Evolutionary conservation across 2,329 filamentous ascomycete genomes (phyloP).

Genomic region (Monilinia fructigena): DNA sequence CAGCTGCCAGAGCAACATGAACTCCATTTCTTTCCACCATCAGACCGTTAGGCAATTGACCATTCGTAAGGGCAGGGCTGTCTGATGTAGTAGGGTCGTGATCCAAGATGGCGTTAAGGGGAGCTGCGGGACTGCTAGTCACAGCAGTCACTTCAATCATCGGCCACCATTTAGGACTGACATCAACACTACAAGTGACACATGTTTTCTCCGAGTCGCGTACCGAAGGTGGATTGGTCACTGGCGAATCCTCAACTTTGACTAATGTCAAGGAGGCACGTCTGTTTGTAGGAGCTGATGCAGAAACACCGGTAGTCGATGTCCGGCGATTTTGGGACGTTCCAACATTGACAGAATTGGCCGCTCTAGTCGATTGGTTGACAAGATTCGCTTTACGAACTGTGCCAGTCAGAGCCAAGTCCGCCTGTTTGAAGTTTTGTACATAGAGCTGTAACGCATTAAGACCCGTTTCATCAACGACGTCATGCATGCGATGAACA

Average conservation of each 20-base stretch:
- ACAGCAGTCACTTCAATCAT: conserved; percentile 24
- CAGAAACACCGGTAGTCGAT: conserved; percentile 51
- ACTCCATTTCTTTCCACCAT: conserved; percentile 26
- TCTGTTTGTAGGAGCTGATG: conserved; percentile 27
- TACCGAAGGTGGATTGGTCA: conserved; percentile 1
- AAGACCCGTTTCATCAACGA: conserved; percentile 66
- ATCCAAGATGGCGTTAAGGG: conserved; percentile 9
- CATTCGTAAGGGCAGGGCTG: conserved; percentile 22
- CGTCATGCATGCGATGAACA: conserved; percentile 76
- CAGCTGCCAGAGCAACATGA: conserved; percentile 39
- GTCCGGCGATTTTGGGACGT: conserved; percentile 51
- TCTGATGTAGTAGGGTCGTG: conserved; percentile 2
- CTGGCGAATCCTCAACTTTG: conserved; percentile 34
- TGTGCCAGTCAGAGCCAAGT: conserved; percentile 84
- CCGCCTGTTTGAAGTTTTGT: conserved; percentile 90
- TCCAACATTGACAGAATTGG: conserved; percentile 33
- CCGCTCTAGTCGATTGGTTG: conserved; percentile 42
- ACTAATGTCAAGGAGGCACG: conserved; percentile 35
- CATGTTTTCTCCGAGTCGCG: conserved; percentile 51
- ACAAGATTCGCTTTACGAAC: conserved; percentile 79
- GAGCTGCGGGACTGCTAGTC: not conserved
- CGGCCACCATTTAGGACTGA: conserved; percentile 71
- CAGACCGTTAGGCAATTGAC: conserved; percentile 26
- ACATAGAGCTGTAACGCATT: conserved; percentile 85
- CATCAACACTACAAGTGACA: conserved; percentile 65